Base-by-base conservation (phyloP, 1,284 basidiomycete species). In the Ganoderma lucidum region DNA sequence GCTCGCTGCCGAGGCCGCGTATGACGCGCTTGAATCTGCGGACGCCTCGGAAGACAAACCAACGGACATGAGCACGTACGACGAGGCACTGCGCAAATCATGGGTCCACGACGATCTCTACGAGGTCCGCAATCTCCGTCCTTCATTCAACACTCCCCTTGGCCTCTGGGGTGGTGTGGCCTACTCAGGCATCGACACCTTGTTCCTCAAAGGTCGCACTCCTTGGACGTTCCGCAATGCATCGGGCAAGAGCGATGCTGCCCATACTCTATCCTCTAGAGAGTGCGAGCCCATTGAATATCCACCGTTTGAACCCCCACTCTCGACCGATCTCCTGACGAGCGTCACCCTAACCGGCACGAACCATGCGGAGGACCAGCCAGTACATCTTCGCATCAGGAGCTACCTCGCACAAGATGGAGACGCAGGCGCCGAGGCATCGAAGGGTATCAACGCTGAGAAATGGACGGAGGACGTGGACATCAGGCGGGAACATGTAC, bases 351-450 rank as follows among this genome's bases (percentile, higher is more conserved):
- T 98, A 63, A 99, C 97, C 2, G 95, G 95, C 1, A 99, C 98
- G 35, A 98, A 98, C 81, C 98, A 99, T 79, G 91, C 95, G 19
- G 97, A 99, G 80, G 96, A 98, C 81, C 96, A 99, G 82, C 96
- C 94, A 0, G 86, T 96, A 12, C 97, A 99, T 82, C 84, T 99
- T 58, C 88, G 92, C 48, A 88, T 96, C 32, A 86, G 84, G 84
- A 86, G 64, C 48, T 79, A 79, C 70, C 64, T 65, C 28, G 59
- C 67, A n/a, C 59, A 67, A 77, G 88, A 80, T 45, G 86, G 80
- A 73, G 87, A 82, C 72, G 86, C 78, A 63, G 80, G 78, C 37
- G 68, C 75, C 62, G 80, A 83, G 65, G 90, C 77, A 63, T 89
- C 89, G 76, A 84, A 87, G 8, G 78, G 77, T 3, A 63, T 70